phyloP scores from a whole-genome alignment of 2,329 filamentous ascomycete genomes.

The Trichoderma harzianum region DNA sequence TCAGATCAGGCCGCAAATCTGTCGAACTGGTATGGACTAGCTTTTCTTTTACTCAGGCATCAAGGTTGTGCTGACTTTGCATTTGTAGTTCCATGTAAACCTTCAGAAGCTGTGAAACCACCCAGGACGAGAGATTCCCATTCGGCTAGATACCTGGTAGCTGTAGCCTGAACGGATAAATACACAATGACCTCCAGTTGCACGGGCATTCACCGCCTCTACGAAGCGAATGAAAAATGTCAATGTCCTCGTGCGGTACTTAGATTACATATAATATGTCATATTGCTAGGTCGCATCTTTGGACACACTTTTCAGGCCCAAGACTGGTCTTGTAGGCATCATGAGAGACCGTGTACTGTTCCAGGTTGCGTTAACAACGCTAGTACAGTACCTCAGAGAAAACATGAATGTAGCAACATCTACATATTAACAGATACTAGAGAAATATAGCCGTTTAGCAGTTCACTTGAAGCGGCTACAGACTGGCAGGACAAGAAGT shows the following conservation, averaged over 20 bases:
- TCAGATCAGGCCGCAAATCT: conserved; percentile 30
- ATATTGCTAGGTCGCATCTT: neutral
- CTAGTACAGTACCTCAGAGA: too few species aligned
- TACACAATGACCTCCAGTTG: neutral
- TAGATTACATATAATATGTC: neutral
- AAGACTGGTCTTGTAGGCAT: neutral
- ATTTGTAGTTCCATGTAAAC: conserved; percentile 29
- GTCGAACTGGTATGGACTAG: conserved; percentile 30
- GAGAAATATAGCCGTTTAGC: neutral
- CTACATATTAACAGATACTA: too few species aligned
- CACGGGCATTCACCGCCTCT: neutral
- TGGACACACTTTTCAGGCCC: neutral
- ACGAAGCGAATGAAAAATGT: neutral
- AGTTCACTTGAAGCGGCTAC: neutral
- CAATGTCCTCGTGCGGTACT: neutral
- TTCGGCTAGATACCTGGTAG: neutral
- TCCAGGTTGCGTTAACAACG: too few species aligned
- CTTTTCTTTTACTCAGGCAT: neutral
- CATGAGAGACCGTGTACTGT: neutral
- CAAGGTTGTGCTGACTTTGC: neutral
- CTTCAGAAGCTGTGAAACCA: conserved; percentile 18
- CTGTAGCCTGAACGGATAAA: neutral
- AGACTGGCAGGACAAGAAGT: neutral
- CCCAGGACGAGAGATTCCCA: neutral
- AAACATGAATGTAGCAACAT: too few species aligned